Evolutionary conservation across 805 yeast genomes (phyloP), one percentile per base, ranked within the genome.

Genomic region (Candida nitratophila): DNA sequence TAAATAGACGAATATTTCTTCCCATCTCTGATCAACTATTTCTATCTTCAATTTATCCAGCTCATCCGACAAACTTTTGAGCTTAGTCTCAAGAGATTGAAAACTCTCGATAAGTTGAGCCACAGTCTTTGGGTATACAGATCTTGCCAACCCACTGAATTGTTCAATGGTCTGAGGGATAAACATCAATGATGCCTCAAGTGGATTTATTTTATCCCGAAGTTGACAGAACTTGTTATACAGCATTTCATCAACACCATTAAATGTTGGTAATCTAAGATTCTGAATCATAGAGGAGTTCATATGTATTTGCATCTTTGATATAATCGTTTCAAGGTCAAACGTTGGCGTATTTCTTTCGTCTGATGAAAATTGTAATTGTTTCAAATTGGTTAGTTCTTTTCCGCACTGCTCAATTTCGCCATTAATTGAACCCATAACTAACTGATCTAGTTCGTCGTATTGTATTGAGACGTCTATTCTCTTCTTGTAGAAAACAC

Each of bases 1-100:
- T 42, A 81, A 55, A 46, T 66, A 72, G 24, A 62, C 61, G 48
- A 81, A 79, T 2, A 80, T 64, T 21, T 70, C 70, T 48, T 66
- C 61, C 86, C 87, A 82, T 54, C 78, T 69, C 26, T 63, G 56
- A 46, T 78, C 81, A 4, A 82, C 66, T 26, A 74, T 50, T 36
- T 74, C 77, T 4, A 45, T 47, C 50, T 73, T 73, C 47, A 81
- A 60, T 7, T 56, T 60, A 3, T 56, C 55, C 14, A 77, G 48
- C 41, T 74, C 76, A 11, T 53, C 51, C 10, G 65, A 63, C 40
- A 81, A 57, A 44, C 64, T 60, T 17, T 65, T 57, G 61, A 74
- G 71, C 46, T 69, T 68, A 12, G 60, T 61, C 9, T 68, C 50
- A 16, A 79, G 52, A 2, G 50, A 45, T 27, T 68, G 64, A 47